Evolutionary conservation across 331 rosid genomes (phyloP).

Genomic region (Malus hybrid): DNA sequence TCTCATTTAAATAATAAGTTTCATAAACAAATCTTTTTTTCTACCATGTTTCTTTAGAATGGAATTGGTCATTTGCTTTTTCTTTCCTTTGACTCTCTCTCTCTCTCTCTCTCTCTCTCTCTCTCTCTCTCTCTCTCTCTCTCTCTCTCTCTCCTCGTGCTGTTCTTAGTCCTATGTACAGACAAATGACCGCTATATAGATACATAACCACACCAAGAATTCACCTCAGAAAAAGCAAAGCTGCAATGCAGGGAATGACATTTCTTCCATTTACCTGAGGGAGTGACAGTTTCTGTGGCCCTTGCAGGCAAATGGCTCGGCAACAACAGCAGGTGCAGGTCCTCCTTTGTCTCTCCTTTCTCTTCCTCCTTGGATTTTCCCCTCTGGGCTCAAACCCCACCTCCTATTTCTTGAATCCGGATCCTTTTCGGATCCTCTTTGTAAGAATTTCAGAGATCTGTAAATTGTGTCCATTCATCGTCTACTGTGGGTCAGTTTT

Average conservation of each 20-base stretch:
- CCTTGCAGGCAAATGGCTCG: slow-evolving; percentile 36
- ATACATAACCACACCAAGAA: not conserved
- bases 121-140: not conserved
- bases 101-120: too few relatives aligned
- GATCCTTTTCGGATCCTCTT: too few relatives aligned
- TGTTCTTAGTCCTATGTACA: not conserved
- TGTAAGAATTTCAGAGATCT: fast-evolving
- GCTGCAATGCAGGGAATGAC: slow-evolving; percentile 20
- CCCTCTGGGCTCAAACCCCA: not conserved
- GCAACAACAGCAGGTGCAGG: slow-evolving; percentile 49
- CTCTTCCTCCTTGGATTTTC: slow-evolving; percentile 26
- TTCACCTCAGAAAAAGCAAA: not conserved
- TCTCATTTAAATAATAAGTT: too few relatives aligned
- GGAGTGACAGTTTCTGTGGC: not conserved
- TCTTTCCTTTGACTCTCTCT: not conserved
- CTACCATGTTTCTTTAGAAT: too few relatives aligned
- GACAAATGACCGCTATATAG: not conserved
- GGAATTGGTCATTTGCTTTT: not conserved
- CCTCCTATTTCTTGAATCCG: too few relatives aligned
- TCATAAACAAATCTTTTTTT: too few relatives aligned
- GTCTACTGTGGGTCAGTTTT: too few relatives aligned
- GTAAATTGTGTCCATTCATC: fast-evolving
- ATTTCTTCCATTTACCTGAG: slow-evolving; percentile 2
- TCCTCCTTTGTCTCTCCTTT: slow-evolving; percentile 21
- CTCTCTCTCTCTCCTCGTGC: not conserved